Percentiles rank a stretch among this genome's conserved stretches.
These are phyloP conservation scores for Aspergillus sp. DNA, from an alignment of 2,329 filamentous ascomycete species.

Conservation along the genomic window DNA sequence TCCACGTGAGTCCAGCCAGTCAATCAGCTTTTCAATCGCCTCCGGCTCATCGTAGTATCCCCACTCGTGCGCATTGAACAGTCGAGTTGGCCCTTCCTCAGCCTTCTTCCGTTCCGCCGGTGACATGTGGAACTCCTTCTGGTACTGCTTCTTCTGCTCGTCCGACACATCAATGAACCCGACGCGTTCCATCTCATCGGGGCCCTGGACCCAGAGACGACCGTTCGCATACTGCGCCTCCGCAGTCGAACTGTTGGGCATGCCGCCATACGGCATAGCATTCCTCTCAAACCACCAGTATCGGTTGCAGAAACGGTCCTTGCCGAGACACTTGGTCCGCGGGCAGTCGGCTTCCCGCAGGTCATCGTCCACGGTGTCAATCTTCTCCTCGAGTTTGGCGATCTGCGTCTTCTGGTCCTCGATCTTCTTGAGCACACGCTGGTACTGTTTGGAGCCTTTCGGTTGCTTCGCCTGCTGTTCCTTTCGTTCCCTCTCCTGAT, in stretches of 20 bases:
- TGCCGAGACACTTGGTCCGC: constrained; percentile 82
- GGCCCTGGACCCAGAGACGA: constrained; percentile 93
- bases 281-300: constrained; percentile 99
- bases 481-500: constrained; percentile 68
- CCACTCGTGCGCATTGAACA: constrained; percentile 79
- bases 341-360: constrained; percentile 91
- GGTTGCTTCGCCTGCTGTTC: constrained; percentile 64
- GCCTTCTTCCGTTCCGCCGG: constrained; percentile 78
- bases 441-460: constrained; percentile 84
- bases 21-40: constrained; percentile 73
- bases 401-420: constrained; percentile 81
- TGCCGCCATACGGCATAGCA: constrained; percentile 90
- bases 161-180: constrained; percentile 79
- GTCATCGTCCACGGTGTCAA: constrained; percentile 83
- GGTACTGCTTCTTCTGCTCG: constrained; percentile 73
- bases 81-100: constrained; percentile 80
- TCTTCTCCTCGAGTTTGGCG: constrained; percentile 78
- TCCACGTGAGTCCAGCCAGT: constrained; percentile 85
- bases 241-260: constrained; percentile 85
- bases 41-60: constrained; percentile 83
- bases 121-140: constrained; percentile 74
- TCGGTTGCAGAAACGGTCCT: constrained; percentile 95
- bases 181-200: constrained; percentile 80
- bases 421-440: constrained; percentile 83
- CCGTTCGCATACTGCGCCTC: constrained; percentile 88